Base-by-base conservation (phyloP, 2,329 filamentous ascomycete genomes). In the Mariannaea elegans region DNA sequence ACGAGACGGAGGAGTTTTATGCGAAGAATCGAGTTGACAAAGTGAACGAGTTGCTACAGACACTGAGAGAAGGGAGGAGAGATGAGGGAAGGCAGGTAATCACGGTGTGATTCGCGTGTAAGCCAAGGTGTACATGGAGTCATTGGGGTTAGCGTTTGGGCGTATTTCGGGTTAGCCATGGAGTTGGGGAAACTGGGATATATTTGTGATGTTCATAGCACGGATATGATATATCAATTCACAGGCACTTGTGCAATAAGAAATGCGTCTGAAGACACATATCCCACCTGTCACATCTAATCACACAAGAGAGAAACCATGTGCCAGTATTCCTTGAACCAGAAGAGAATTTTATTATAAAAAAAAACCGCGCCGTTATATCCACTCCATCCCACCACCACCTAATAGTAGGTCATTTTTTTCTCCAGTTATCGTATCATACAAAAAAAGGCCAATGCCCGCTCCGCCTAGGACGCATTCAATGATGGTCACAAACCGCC, bases 1-100 rank as follows among this genome's bases (percentile, higher is more conserved):
- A 71, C 39, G 68, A 72, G 48, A 66, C 64, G 16, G 71, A 72
- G 41, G 44, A 50, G 3, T 72, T 70, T 42, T 73, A 68, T 21
- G 65, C 65, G 12, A 49, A 59, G 14, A 62, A 56, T 3, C 56
- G 67, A 5, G 61, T 24, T n/a, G 63, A 65, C 19, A 70, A 67
- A 44, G 55, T 68, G 10, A 38, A n/a, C 18, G 44, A 45, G 39
- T 21, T 59, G 34, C 36, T 54, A 36, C n/a, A 27, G 16, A 44
- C 49, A 29, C 18, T 59, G 10, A 53, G 49, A 31, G 44, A 59
- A 21, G 49, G 49, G 3, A 32, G 36, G 13, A 31, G 42, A 10
- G 56, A 53, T n/a, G 19, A 42, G 2, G 14, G 14, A 38, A 9
- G 24, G 24, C n/a, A n/a, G n/a, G n/a, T n/a, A n/a, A n/a, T n/a